Evolutionary conservation across 805 yeast genomes (phyloP).

Genomic region (Candida adriatica): DNA sequence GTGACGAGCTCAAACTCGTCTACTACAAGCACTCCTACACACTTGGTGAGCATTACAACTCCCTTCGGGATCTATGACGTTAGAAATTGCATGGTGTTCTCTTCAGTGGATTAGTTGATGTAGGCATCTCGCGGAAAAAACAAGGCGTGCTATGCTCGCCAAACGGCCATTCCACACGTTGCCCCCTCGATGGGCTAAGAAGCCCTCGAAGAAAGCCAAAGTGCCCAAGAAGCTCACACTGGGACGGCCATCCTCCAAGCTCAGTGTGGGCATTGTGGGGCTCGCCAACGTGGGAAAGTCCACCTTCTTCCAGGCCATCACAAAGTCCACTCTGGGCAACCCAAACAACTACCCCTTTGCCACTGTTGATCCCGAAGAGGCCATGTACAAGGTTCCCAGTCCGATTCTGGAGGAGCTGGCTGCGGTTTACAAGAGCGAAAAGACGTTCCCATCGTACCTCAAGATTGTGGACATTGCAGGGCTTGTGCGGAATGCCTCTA

Average conservation of each 20-base stretch:
- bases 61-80: conserved; percentile 42
- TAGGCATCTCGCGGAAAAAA: not conserved
- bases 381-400: conserved; percentile 66
- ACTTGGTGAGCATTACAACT: conserved; percentile 93
- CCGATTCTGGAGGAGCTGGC: conserved; percentile 49
- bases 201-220: conserved; percentile 10
- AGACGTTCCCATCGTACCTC: conserved; percentile 59
- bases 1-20: conserved; percentile 59
- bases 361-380: conserved; percentile 73
- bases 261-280: conserved; percentile 62
- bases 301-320: conserved; percentile 75
- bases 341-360: conserved; percentile 84
- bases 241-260: conserved; percentile 23
- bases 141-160: too few species aligned
- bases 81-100: not conserved
- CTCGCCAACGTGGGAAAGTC: conserved; percentile 78
- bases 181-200: conserved; percentile 12
- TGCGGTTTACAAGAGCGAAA: conserved; percentile 51
- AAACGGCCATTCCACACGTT: conserved; percentile 1
- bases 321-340: conserved; percentile 59
- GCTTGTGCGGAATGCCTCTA: conserved; percentile 72
- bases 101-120: not conserved
- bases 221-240: too few species aligned
- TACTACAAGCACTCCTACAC: conserved; percentile 83
- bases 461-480: conserved; percentile 81